Evolutionary conservation across 2,329 filamentous ascomycete genomes (phyloP).

Genomic region (Onygenales sp.): DNA sequence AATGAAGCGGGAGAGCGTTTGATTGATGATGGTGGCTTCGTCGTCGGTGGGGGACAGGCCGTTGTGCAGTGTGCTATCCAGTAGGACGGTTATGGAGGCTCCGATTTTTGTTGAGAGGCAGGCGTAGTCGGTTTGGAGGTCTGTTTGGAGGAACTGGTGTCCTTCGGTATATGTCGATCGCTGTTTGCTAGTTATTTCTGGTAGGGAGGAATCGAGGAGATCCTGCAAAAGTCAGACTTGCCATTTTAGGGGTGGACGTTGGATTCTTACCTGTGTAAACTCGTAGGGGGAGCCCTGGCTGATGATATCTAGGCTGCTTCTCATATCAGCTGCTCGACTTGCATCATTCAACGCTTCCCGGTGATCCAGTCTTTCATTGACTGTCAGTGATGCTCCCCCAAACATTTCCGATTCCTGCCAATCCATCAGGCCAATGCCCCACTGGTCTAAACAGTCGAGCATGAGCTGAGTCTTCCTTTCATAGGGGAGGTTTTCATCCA

Average conservation of each 20-base stretch:
- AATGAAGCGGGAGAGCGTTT: slow-evolving; percentile 21
- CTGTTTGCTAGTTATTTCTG: slow-evolving; percentile 46
- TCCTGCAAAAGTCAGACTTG: slow-evolving; percentile 28
- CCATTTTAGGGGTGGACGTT: not conserved
- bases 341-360: slow-evolving; percentile 21
- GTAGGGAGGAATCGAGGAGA: slow-evolving; percentile 53
- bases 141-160: slow-evolving; percentile 44
- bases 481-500: slow-evolving; percentile 27
- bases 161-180: slow-evolving; percentile 46
- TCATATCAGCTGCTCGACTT: slow-evolving; percentile 23
- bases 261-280: slow-evolving; percentile 18
- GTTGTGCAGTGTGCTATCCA: slow-evolving; percentile 16
- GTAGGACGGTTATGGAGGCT: slow-evolving; percentile 21
- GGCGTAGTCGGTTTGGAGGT: slow-evolving; percentile 37
- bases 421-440: slow-evolving; percentile 55
- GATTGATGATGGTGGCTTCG: slow-evolving; percentile 19
- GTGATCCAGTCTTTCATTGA: not conserved
- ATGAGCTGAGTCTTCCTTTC: slow-evolving; percentile 54
- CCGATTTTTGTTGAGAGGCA: slow-evolving; percentile 26
- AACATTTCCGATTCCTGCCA: slow-evolving; percentile 37
- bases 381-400: not conserved
- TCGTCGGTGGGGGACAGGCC: slow-evolving; percentile 8
- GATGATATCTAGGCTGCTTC: slow-evolving; percentile 29
- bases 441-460: slow-evolving; percentile 57
- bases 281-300: slow-evolving; percentile 19